These are phyloP conservation scores for Gossypium ekmanianum DNA, from an alignment of 345 rosid species.

Conservation along the genomic window DNA sequence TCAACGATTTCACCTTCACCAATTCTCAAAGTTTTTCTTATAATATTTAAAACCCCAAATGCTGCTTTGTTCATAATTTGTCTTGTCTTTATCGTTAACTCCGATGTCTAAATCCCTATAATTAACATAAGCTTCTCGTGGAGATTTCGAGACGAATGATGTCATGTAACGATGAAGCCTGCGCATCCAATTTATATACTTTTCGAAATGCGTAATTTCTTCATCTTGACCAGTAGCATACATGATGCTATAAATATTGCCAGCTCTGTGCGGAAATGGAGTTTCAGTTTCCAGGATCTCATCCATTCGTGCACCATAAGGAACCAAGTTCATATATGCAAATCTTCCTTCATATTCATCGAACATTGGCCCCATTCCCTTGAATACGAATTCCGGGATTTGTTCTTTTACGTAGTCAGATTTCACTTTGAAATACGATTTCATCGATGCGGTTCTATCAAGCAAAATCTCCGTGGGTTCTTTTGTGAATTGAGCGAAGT, in stretches of 20 bases:
- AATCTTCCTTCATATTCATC: background rate
- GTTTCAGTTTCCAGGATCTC: background rate
- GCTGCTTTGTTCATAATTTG: background rate
- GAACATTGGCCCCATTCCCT: background rate
- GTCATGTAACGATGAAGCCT: background rate
- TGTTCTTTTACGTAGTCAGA: background rate
- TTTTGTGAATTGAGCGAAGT: background rate
- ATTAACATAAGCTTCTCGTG: background rate
- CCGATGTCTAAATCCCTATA: background rate
- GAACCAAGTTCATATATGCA: background rate
- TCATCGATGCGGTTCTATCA: background rate
- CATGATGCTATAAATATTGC: background rate
- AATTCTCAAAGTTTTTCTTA: background rate
- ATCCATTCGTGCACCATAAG: background rate
- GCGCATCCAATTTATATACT: background rate
- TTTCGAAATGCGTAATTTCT: background rate
- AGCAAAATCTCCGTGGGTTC: background rate
- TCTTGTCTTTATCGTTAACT: background rate
- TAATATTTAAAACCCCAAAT: background rate
- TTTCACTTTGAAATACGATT: background rate
- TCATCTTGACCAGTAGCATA: background rate
- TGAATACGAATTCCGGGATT: background rate
- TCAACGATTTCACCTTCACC: background rate
- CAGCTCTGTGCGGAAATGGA: constrained; percentile 1
- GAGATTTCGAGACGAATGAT: background rate